A percentile compares a stretch with the other conserved stretches of the same genome.
phyloP scores from a whole-genome alignment of 148 eudicot species.

The Rhododendron henanense region DNA sequence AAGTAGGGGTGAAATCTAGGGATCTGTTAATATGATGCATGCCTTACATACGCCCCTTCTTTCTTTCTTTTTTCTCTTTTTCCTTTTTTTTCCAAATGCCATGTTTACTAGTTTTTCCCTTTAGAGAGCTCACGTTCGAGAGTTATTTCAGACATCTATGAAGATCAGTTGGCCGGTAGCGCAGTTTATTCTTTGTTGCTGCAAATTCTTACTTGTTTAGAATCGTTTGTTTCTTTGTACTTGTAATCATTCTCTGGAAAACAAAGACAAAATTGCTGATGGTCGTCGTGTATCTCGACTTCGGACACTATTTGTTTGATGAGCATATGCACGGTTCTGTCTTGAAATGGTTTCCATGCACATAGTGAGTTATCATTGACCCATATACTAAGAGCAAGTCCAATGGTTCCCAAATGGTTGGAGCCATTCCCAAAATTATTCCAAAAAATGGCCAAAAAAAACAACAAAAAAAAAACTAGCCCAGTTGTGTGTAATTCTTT shows the following conservation, averaged over 20 bases:
- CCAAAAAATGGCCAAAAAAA: too few species aligned
- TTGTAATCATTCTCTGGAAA: neutral
- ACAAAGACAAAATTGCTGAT: neutral
- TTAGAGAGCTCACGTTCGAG: neutral
- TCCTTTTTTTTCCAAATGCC: neutral
- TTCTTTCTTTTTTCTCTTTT: too few species aligned
- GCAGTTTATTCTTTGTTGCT: neutral
- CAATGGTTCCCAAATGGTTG: neutral
- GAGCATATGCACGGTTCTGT: neutral
- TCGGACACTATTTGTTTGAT: neutral
- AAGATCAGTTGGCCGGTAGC: neutral
- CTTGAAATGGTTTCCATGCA: neutral
- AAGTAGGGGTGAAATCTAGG: constrained; percentile 7
- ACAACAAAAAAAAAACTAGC: too few species aligned
- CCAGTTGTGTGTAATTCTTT: neutral
- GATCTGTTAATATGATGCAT: constrained; percentile 14
- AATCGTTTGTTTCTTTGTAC: neutral
- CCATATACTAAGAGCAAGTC: neutral
- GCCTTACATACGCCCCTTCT: neutral
- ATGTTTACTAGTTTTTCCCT: neutral
- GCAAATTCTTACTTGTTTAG: neutral
- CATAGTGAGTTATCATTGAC: neutral
- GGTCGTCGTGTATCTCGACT: neutral
- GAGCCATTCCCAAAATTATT: too few species aligned
- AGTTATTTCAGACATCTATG: neutral